Percentiles rank a stretch among this genome's conserved stretches.
Evolutionary conservation across 139 green algal genomes (phyloP).

Genomic region (Tetraselmis chui): DNA sequence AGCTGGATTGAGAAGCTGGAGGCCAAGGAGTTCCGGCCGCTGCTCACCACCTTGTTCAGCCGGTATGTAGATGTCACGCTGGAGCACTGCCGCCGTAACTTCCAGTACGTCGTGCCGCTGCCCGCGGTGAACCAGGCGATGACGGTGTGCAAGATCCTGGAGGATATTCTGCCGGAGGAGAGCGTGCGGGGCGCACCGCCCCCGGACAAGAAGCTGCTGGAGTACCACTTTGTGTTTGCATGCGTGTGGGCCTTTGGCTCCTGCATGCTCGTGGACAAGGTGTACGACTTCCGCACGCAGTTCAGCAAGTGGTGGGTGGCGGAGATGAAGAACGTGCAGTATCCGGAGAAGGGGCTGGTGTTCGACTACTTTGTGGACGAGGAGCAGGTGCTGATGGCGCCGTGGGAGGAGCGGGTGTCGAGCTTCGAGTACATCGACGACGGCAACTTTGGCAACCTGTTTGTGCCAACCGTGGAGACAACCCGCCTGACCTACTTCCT

Average conservation of each 20-base stretch:
- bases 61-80: conserved; percentile 79
- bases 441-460: conserved; percentile 53
- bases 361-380: conserved; percentile 90
- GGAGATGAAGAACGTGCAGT: conserved; percentile 36
- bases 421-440: conserved; percentile 47
- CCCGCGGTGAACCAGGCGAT: conserved; percentile 70
- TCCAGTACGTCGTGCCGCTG: conserved; percentile 73
- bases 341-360: conserved; percentile 75
- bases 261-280: conserved; percentile 75
- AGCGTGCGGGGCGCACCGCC: conserved; percentile 41
- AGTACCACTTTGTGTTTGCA: conserved; percentile 88
- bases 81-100: conserved; percentile 78
- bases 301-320: conserved; percentile 75
- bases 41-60: conserved; percentile 77
- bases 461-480: conserved; percentile 85
- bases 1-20: conserved; percentile 76
- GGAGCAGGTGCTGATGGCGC: conserved; percentile 53
- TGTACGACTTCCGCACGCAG: conserved; percentile 69
- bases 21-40: conserved; percentile 14
- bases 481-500: conserved; percentile 78
- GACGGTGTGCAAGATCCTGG: conserved; percentile 89
- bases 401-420: conserved; percentile 60
- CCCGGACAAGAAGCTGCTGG: conserved; percentile 77
- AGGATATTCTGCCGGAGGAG: conserved; percentile 68
- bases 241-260: conserved; percentile 87